Evolutionary conservation across 495 filamentous ascomycete genomes (phyloP), one percentile per base, ranked within the genome.

Genomic region (Tuber microsphaerosporum): DNA sequence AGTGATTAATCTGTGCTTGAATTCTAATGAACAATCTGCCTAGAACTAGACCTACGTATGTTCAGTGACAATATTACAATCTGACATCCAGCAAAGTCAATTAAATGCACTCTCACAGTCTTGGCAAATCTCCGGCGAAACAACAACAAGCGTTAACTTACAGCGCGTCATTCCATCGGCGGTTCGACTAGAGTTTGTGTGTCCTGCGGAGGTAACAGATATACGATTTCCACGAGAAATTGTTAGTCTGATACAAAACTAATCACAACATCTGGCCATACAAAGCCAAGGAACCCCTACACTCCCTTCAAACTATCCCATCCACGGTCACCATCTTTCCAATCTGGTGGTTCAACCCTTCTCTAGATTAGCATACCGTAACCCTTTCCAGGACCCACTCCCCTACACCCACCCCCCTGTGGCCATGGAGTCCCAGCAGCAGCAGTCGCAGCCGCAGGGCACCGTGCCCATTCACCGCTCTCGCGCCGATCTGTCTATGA

Each of bases 401-500:
- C 73, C 37, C 42, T 72, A 51, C 41, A 76, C 56, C 75, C 69
- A n/a, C 56, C 19, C 74, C 74, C 70, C 72, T 56, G 39, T 14
- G 43, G 48, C 71, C 41, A 80, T 80, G 78, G 77, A 80, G 73
- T 70, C 76, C 73, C 77, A 80, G 75, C 77, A 75, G 17, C 77
- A 79, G 41, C 75, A 77, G 26, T 75, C 70, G 46, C 74, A 77
- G 26, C 76, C 70, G 46, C 74, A 71, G 56, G 56, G 8, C 75
- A 76, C 46, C 71, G 61, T 48, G 77, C 73, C 78, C 70, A 65
- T 74, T 69, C 79, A 80, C 74, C 79, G 77, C 71, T 80, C 77
- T n/a, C 75, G 44, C 68, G 79, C 77, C 34, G 78, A 80, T 43
- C 78, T 80, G 34, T 80, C 78, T 43, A 80, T 80, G 79, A 79